These are phyloP conservation scores for Sarocladiaceae sp. DNA, from an alignment of 2,329 filamentous ascomycete species.

Conservation along the genomic window DNA sequence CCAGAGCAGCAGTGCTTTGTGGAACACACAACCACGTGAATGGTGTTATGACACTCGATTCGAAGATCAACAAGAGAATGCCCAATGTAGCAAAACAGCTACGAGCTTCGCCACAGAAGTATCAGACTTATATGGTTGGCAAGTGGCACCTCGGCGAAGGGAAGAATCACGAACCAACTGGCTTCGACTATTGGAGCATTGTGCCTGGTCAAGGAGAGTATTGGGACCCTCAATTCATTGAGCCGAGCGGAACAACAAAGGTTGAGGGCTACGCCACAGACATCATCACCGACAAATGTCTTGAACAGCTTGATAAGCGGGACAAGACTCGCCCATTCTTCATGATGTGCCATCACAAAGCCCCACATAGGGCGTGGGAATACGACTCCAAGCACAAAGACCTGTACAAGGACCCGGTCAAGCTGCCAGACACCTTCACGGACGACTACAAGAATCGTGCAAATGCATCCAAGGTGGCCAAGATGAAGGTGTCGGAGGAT, in stretches of 20 bases:
- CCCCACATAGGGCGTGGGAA: constrained; percentile 49
- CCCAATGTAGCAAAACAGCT: constrained; percentile 50
- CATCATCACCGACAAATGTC: constrained; percentile 46
- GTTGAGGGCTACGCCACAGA: constrained; percentile 44
- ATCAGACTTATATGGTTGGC: constrained; percentile 48
- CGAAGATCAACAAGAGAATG: constrained; percentile 43
- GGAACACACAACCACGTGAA: constrained; percentile 52
- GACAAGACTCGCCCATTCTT: constrained; percentile 38
- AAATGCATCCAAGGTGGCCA: constrained; percentile 42
- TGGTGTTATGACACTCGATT: constrained; percentile 43
- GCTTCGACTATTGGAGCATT: constrained; percentile 49
- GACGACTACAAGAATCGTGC: constrained; percentile 53
- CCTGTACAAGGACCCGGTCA: constrained; percentile 41
- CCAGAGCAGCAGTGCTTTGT: constrained; percentile 43
- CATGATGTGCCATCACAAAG: constrained; percentile 54
- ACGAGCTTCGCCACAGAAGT: constrained; percentile 32
- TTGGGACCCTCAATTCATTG: constrained; percentile 46
- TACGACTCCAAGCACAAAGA: constrained; percentile 42
- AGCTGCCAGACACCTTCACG: constrained; percentile 45
- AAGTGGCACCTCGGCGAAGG: constrained; percentile 53
- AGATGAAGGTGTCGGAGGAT: constrained; percentile 48
- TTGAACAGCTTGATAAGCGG: constrained; percentile 34
- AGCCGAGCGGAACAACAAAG: constrained; percentile 21
- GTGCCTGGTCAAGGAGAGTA: constrained; percentile 49
- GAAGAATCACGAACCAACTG: constrained; percentile 37